Evolutionary conservation across 768 basidiomycete species (phyloP), one percentile per base, ranked within the genome.

Genomic region (Coprinellus aureogranulatus): DNA sequence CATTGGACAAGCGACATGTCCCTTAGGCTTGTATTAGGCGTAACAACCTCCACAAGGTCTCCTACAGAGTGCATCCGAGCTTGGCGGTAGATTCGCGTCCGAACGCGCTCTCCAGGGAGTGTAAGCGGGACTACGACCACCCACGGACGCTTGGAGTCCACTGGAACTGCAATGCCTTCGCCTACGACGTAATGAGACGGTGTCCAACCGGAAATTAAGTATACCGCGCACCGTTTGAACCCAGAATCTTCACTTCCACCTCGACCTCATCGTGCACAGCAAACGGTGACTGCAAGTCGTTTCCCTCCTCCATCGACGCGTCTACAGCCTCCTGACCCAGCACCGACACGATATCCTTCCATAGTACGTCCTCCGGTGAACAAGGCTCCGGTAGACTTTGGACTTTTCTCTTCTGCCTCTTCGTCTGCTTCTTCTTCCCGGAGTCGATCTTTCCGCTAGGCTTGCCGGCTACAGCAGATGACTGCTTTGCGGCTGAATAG

Each of bases 121-220:
- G 87, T 82, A 62, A 94, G 91, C 0, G 96, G 96, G 0, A 89
- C 83, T 31, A 92, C 77, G 34, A 98, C 76, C 0, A 88, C 88
- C 92, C 96, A 98, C 23, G 86, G 81, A 0, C 78, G 78, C 53
- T 72, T 68, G 6, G 70, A 72, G 4, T 78, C 69, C 0, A 72
- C 75, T 3, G 81, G 77, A 11, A 82, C 64, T 0, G 85, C 89
- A 16, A 93, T 75, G 0, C 86, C 87, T 61, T 87, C 84, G 51
- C 89, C 90, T 91, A 69, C 0, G 53, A 45, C 27, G 26, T 30
- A 37, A 37, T 10, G 42, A 14, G 14, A 30, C 20, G 22, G 25
- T 16, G 30, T 18, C 11, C 1, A n/a, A 4, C n/a, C n/a, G n/a
- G 22, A 49, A 4, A 30, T 11, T 12, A 14, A 6, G n/a, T n/a